These are phyloP conservation scores for Blastocladiella emersonii DNA, from an alignment of 371 early-diverging fungal species.

Conservation along the genomic window DNA sequence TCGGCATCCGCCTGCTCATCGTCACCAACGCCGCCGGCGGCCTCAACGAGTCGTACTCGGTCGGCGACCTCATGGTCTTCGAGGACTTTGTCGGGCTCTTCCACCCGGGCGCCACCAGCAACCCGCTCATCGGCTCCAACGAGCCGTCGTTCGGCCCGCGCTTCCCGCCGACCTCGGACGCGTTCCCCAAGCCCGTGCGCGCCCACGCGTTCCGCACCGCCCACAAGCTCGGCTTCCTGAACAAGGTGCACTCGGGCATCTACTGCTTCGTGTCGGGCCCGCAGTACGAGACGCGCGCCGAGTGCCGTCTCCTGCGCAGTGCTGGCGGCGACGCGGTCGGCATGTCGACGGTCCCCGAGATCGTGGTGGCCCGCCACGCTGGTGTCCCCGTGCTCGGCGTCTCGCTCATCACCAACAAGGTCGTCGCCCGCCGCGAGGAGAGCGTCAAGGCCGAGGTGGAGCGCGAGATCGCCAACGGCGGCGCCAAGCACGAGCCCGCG, in stretches of 20 bases:
- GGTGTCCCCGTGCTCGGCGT: slow-evolving; percentile 77
- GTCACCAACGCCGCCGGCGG: slow-evolving; percentile 91
- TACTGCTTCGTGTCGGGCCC: slow-evolving; percentile 84
- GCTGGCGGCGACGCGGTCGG: slow-evolving; percentile 83
- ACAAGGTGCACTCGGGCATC: slow-evolving; percentile 43
- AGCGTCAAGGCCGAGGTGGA: slow-evolving; percentile 44
- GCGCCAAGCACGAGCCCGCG: slow-evolving; percentile 23
- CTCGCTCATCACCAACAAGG: slow-evolving; percentile 72
- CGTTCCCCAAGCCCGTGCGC: slow-evolving; percentile 75
- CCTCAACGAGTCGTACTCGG: slow-evolving; percentile 58
- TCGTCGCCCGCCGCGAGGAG: slow-evolving; percentile 47
- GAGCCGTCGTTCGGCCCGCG: slow-evolving; percentile 68
- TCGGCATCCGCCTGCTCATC: slow-evolving; percentile 64
- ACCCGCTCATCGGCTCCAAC: slow-evolving; percentile 79
- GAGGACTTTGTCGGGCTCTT: slow-evolving; percentile 81
- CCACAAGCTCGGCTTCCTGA: slow-evolving; percentile 24
- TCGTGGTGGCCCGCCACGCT: slow-evolving; percentile 81
- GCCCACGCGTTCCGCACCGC: slow-evolving; percentile 20
- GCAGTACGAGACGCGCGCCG: slow-evolving; percentile 77
- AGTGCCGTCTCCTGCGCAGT: slow-evolving; percentile 56
- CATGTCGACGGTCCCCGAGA: slow-evolving; percentile 93
- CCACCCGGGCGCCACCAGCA: slow-evolving; percentile 52
- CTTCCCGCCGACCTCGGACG: slow-evolving; percentile 81
- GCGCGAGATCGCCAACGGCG: slow-evolving; percentile 29
- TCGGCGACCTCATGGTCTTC: slow-evolving; percentile 79